These are phyloP conservation scores for Apiospora rasikravindrae DNA, from an alignment of 2,329 filamentous ascomycete species.

Conservation along the genomic window DNA sequence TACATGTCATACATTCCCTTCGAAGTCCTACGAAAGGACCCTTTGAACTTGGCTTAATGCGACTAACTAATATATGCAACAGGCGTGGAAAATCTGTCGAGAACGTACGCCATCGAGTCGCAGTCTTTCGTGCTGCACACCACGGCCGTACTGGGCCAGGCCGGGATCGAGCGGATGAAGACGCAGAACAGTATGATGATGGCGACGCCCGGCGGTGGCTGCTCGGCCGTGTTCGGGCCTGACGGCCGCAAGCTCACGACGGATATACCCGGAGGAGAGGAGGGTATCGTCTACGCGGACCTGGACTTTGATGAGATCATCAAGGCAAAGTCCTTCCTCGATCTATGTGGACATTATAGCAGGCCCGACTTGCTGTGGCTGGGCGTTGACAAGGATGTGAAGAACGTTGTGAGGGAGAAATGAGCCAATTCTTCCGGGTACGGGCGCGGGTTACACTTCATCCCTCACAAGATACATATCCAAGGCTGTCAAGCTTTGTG, in stretches of 20 bases:
- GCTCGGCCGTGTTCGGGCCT: constrained; percentile 53
- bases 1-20: neutral
- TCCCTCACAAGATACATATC: too few relatives aligned
- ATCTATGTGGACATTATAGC: constrained; percentile 55
- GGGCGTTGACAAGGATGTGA: constrained; percentile 37
- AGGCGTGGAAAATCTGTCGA: constrained; percentile 51
- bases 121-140: constrained; percentile 59
- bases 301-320: constrained; percentile 49
- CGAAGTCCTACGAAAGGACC: neutral
- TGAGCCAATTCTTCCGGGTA: neutral
- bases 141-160: constrained; percentile 51
- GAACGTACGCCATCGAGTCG: constrained; percentile 62
- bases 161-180: constrained; percentile 49
- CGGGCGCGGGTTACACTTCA: neutral
- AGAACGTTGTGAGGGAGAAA: constrained; percentile 18
- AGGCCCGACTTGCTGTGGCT: constrained; percentile 58
- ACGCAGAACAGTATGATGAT: constrained; percentile 48
- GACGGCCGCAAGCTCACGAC: constrained; percentile 53
- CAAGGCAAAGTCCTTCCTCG: constrained; percentile 48
- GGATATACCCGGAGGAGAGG: constrained; percentile 39
- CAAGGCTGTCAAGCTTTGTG: too few relatives aligned
- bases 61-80: neutral
- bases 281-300: constrained; percentile 53
- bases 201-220: constrained; percentile 46
- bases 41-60: neutral